Conservation (phyloP, 495 filamentous ascomycete genomes). For the Aspergillus campestris region DNA sequence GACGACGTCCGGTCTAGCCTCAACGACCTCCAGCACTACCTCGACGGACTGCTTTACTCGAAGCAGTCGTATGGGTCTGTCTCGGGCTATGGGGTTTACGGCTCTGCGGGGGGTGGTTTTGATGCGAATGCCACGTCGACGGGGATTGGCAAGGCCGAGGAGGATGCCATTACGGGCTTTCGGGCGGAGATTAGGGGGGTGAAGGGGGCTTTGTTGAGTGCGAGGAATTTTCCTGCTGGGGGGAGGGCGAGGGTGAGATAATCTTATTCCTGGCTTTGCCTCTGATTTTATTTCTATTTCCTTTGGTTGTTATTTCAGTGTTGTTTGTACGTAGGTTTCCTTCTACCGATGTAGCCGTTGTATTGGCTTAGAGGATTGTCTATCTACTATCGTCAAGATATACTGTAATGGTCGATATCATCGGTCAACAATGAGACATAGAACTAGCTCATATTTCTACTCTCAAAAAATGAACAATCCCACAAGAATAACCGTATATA, state of each 20-base stretch:
- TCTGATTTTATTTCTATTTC: too few relatives aligned
- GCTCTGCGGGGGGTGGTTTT: conserved; percentile 11
- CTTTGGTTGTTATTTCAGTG: too few relatives aligned
- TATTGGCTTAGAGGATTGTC: too few relatives aligned
- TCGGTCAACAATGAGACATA: too few relatives aligned
- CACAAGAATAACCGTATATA: neutral
- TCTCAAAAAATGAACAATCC: too few relatives aligned
- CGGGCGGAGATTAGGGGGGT: conserved; percentile 81
- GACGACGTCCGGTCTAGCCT: conserved; percentile 36
- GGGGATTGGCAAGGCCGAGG: conserved; percentile 43
- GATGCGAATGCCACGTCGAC: conserved; percentile 19
- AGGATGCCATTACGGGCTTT: conserved; percentile 70
- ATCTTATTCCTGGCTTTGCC: too few relatives aligned
- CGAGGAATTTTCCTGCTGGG: conserved; percentile 54
- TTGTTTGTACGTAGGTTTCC: too few relatives aligned
- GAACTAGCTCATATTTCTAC: too few relatives aligned
- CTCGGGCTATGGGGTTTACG: conserved; percentile 26
- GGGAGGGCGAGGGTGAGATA: conserved; percentile 19
- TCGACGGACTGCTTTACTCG: conserved; percentile 45
- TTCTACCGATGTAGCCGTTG: too few relatives aligned
- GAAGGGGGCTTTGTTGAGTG: conserved; percentile 87
- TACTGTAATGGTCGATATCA: too few relatives aligned
- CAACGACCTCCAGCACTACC: conserved; percentile 41
- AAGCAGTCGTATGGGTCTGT: conserved; percentile 23
- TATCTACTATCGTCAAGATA: too few relatives aligned